A percentile compares a stretch with the other conserved stretches of the same genome.
Evolutionary conservation across 768 basidiomycete species (phyloP).

Genomic region (Rhodotorula kratochvilovae): DNA sequence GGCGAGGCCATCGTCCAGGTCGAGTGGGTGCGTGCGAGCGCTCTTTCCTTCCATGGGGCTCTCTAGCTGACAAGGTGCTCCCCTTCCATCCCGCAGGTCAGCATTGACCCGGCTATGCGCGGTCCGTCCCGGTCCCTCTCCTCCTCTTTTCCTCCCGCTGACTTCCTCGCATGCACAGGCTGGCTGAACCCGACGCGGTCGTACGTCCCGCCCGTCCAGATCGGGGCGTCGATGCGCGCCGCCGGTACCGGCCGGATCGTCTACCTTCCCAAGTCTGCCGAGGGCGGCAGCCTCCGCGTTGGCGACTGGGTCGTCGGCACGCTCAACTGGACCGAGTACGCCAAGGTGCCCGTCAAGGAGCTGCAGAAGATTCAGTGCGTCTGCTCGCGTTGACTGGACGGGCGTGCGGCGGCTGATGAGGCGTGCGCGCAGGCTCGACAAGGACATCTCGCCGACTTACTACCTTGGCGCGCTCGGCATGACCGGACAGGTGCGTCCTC

Average conservation of each 20-base stretch:
- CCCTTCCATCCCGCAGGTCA: constrained; percentile 46
- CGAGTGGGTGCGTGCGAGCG: constrained; percentile 54
- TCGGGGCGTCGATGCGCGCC: constrained; percentile 57
- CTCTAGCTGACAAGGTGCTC: too few relatives aligned
- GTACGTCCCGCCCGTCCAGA: constrained; percentile 64
- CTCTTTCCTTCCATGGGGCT: too few relatives aligned
- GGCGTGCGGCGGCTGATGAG: background rate
- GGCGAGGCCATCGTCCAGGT: constrained; percentile 65
- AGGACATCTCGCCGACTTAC: constrained; percentile 46
- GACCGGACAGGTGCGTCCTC: constrained; percentile 51
- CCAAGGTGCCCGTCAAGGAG: constrained; percentile 56
- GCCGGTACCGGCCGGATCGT: constrained; percentile 51
- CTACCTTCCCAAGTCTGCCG: background rate
- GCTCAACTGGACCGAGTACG: constrained; percentile 72
- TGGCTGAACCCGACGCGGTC: constrained; percentile 70
- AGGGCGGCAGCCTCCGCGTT: constrained; percentile 49
- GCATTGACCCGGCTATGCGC: constrained; percentile 84
- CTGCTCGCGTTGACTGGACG: background rate
- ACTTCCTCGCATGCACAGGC: constrained; percentile 15
- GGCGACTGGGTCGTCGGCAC: constrained; percentile 67
- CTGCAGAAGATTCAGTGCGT: constrained; percentile 59
- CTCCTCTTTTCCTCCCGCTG: background rate
- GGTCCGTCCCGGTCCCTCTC: constrained; percentile 44
- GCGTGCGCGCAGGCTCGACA: background rate
- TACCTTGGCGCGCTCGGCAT: constrained; percentile 73